Percentiles rank a stretch among this genome's conserved stretches.
These are phyloP conservation scores for Blastobotrys ciferrii DNA, from an alignment of 1,139 yeast species.

Conservation along the genomic window DNA sequence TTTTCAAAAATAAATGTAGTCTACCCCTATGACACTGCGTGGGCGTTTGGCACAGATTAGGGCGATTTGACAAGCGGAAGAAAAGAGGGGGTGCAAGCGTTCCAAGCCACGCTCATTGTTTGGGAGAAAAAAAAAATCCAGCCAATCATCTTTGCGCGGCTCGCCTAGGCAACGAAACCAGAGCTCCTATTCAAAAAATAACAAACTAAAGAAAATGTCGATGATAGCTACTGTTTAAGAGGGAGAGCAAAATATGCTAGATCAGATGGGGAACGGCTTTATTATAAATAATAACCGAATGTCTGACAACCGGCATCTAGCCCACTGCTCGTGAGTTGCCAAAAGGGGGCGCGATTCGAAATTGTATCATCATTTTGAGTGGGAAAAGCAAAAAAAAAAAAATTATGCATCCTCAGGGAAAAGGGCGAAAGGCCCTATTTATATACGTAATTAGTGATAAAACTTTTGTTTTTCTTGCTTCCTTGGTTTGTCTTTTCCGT, in stretches of 20 bases:
- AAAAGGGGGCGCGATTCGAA: constrained; percentile 6
- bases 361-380: constrained; percentile 4
- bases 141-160: not conserved
- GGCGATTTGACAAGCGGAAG: not conserved
- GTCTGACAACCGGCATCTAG: constrained; percentile 7
- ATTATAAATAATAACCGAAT: not conserved
- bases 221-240: not conserved
- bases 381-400: constrained; percentile 6
- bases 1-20: not conserved
- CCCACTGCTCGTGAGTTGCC: constrained; percentile 6
- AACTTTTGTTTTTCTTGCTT: not conserved
- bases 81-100: not conserved
- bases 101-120: not conserved
- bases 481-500: not conserved
- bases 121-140: not conserved
- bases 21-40: not conserved
- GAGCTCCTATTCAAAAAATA: not conserved
- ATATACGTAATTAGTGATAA: not conserved
- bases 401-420: not conserved
- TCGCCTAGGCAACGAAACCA: not conserved
- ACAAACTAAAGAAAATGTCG: not conserved
- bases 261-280: not conserved
- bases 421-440: not conserved
- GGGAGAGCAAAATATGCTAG: not conserved
- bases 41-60: not conserved